Conservation (phyloP, 2,329 filamentous ascomycete genomes). For the Davidsoniella eucalypti region DNA sequence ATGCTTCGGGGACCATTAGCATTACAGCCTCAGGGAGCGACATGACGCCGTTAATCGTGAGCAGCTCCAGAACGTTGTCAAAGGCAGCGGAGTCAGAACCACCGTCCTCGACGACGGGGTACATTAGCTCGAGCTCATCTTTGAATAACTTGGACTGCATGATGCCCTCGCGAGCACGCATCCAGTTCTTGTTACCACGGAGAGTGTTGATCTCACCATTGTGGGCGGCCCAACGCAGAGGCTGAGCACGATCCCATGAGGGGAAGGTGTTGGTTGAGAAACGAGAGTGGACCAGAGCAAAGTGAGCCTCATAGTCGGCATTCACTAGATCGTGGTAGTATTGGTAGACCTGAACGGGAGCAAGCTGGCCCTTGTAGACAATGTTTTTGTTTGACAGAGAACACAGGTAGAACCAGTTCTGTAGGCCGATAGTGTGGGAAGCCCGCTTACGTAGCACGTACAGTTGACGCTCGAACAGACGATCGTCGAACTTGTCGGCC, state of each 20-base stretch:
- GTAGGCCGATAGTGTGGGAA: constrained; percentile 82
- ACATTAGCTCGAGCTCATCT: constrained; percentile 76
- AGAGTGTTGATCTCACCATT: constrained; percentile 98
- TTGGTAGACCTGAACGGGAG: constrained; percentile 88
- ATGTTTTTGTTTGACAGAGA: constrained; percentile 96
- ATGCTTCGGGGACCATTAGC: constrained; percentile 96
- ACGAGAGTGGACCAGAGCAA: constrained; percentile 88
- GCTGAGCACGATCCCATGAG: constrained; percentile 94
- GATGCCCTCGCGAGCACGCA: constrained; percentile 89
- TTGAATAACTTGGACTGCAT: constrained; percentile 87
- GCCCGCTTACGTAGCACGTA: constrained; percentile 90
- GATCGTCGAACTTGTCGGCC: constrained; percentile 68
- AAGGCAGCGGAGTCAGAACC: constrained; percentile 95
- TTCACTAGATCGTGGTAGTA: constrained; percentile 97
- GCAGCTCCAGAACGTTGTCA: constrained; percentile 85
- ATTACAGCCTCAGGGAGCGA: constrained; percentile 93
- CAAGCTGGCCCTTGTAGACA: constrained; percentile 94
- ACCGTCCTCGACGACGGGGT: constrained; percentile 90
- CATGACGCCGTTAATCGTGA: constrained; percentile 89
- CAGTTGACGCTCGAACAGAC: constrained; percentile 78
- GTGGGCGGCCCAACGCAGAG: constrained; percentile 89
- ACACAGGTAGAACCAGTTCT: constrained; percentile 98
- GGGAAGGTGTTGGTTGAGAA: constrained; percentile 98
- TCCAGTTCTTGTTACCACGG: constrained; percentile 98
- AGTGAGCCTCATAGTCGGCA: constrained; percentile 93